These are phyloP conservation scores for Trichoderma virens DNA, from an alignment of 495 filamentous ascomycete species.

Conservation along the genomic window DNA sequence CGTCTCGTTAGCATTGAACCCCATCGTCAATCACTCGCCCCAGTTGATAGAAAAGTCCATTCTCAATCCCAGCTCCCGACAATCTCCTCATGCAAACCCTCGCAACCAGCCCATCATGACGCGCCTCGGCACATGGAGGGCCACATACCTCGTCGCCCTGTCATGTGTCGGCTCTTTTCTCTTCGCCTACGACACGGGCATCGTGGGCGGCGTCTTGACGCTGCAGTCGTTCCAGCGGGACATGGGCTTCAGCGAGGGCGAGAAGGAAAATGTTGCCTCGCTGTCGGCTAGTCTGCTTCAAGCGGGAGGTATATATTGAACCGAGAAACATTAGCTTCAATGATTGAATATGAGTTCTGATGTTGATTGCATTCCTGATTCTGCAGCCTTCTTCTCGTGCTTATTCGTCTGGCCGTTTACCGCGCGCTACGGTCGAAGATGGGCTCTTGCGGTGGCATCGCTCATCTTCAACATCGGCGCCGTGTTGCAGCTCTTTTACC, in stretches of 20 bases:
- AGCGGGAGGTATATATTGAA: constrained; percentile 26
- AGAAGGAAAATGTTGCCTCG: constrained; percentile 30
- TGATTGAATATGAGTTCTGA: neutral
- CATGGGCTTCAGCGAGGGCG: constrained; percentile 23
- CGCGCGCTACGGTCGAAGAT: constrained; percentile 34
- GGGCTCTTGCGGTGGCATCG: constrained; percentile 33
- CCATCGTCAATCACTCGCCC: no score
- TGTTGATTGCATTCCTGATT: neutral
- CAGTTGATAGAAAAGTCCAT: no score
- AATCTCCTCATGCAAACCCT: neutral
- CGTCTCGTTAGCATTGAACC: no score
- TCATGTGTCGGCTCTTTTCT: constrained; percentile 23
- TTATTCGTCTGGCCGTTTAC: constrained; percentile 41
- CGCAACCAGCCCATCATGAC: constrained; percentile 14
- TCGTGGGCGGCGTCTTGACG: constrained; percentile 51
- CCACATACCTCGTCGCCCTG: constrained; percentile 21
- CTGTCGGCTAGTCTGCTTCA: constrained; percentile 56
- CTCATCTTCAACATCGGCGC: constrained; percentile 37
- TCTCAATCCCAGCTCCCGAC: no score
- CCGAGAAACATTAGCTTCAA: neutral
- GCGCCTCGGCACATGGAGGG: constrained; percentile 19
- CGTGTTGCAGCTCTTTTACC: constrained; percentile 35
- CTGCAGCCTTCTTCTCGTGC: constrained; percentile 28
- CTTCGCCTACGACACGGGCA: constrained; percentile 47
- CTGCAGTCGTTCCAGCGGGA: constrained; percentile 48